phyloP scores from a whole-genome alignment of 2,329 filamentous ascomycete genomes.

The Conoideocrella luteorostrata region DNA sequence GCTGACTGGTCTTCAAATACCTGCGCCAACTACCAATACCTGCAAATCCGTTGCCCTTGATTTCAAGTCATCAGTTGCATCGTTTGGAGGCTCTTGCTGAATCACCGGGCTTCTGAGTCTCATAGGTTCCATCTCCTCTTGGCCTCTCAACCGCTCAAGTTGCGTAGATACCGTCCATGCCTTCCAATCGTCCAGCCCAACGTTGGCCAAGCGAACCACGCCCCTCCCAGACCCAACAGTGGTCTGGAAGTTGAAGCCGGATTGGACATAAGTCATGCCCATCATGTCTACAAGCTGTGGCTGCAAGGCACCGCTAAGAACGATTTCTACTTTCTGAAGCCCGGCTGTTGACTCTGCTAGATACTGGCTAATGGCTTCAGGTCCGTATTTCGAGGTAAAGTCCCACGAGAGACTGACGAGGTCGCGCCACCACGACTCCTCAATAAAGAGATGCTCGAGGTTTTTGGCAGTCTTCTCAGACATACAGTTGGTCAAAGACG shows the following conservation, averaged over 20 bases:
- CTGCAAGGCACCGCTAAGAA: not conserved
- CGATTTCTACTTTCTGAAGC: not conserved
- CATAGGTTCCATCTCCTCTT: no score
- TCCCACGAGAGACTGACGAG: not conserved
- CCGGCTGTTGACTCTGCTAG: not conserved
- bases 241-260: not conserved
- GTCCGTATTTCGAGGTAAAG: not conserved
- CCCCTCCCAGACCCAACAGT: not conserved
- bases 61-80: no score
- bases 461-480: not conserved
- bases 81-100: no score
- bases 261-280: not conserved
- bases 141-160: no score
- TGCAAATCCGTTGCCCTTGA: no score
- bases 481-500: not conserved
- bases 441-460: not conserved
- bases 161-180: no score
- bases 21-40: no score
- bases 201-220: not conserved
- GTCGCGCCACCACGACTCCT: not conserved
- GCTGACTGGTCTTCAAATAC: no score
- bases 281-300: not conserved
- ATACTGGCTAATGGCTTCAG: not conserved
- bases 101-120: no score
- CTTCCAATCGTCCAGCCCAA: no score